A percentile compares a stretch with the other conserved stretches of the same genome.
phyloP scores from a whole-genome alignment of 805 yeast species.

The Ogataea parapolymorpha region DNA sequence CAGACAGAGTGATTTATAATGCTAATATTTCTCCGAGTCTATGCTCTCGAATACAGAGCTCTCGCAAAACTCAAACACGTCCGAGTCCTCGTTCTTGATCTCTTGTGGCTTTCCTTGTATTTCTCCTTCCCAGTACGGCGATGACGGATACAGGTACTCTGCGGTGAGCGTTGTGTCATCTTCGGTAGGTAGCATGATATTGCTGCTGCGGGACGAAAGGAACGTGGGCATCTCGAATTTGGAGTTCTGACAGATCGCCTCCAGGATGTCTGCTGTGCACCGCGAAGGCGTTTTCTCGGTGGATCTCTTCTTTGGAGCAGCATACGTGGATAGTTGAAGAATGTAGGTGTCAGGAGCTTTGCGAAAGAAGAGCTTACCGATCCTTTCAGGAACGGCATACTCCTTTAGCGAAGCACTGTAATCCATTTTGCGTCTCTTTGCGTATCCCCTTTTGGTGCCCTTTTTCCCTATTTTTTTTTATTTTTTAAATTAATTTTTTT shows the following conservation, averaged over 20 bases:
- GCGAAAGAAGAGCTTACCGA: slow-evolving; percentile 7
- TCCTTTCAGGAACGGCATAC: slow-evolving; percentile 6
- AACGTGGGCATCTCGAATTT: slow-evolving; percentile 12
- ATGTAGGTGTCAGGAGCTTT: neutral
- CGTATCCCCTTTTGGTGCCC: neutral
- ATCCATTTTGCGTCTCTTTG: slow-evolving; percentile 8
- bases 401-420: slow-evolving; percentile 7
- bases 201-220: slow-evolving; percentile 9
- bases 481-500: slow-evolving; percentile 1
- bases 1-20: slow-evolving; percentile 16
- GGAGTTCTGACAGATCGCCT: slow-evolving; percentile 7
- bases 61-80: slow-evolving; percentile 5
- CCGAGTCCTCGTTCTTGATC: slow-evolving; percentile 1
- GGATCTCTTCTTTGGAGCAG: neutral
- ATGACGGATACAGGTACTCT: slow-evolving; percentile 9
- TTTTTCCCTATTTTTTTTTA: neutral
- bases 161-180: slow-evolving; percentile 3
- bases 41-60: slow-evolving; percentile 13
- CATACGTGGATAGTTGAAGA: neutral
- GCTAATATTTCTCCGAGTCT: slow-evolving; percentile 1
- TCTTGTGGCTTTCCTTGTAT: neutral
- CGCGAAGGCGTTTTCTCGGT: too few relatives aligned
- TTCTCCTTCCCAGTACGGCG: slow-evolving; percentile 4
- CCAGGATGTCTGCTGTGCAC: slow-evolving; percentile 11
- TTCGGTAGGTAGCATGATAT: slow-evolving; percentile 7